Base-by-base conservation (phyloP, 352 stramenopile species). In the Globisporangium viniferum region DNA sequence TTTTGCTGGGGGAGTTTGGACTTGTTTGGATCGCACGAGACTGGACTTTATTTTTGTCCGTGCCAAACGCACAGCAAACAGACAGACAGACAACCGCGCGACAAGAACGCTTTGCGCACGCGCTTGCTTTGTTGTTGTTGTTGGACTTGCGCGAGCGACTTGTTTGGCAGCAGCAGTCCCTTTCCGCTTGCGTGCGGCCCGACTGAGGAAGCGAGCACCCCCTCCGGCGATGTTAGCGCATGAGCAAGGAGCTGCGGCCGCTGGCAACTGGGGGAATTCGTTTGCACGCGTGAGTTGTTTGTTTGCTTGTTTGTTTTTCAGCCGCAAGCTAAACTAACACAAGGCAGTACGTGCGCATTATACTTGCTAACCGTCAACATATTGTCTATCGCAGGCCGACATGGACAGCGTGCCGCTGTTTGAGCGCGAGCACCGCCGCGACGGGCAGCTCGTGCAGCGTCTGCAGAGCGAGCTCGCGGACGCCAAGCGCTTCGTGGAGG, bases 361-460 rank as follows among this genome's bases (percentile, higher is more conserved):
- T 15, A n/a, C 3, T 10, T 22, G 5, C 44, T 22, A 49, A 49
- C 18, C 18, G 22, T 49, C 44, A 44, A 5, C n/a, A 9, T n/a
- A 49, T 49, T 8, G 39, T 59, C 5, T n/a, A 9, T 48, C 62
- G 24, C 68, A 89, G 75, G 74, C 76, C 64, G 85, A 95, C 29
- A 93, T 94, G 86, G 86, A 92, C 64, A 91, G 67, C 68, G 88
- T 92, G 62, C 88, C 88, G 70, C 74, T 94, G 48, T 95, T 95
- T 76, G 88, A 95, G 75, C 84, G 88, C 58, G 88, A 95, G 76
- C 88, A 93, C 72, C 82, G 88, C 69, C 92, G 91, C 64, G 88
- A 95, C 74, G 86, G 84, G 22, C 88, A 95, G 71, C 70, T 93
- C 46, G 88, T 95, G 54, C 86, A 93, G 72, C 83, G 88, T 1